Evolutionary conservation across 1,139 yeast species (phyloP), one percentile per base, ranked within the genome.

Genomic region (Eremothecium cymbalariae): DNA sequence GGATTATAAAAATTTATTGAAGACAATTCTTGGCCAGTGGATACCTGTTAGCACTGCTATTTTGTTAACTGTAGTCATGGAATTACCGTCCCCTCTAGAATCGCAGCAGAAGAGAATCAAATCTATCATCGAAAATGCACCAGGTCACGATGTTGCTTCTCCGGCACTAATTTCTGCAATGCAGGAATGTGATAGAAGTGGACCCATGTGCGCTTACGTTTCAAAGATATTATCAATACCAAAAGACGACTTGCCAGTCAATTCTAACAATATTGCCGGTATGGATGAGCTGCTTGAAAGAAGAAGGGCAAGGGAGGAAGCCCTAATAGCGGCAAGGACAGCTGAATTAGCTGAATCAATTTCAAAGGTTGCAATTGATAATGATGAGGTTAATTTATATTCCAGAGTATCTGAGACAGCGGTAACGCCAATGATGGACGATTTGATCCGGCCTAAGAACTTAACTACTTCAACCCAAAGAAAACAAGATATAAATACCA

Each of bases 201-300:
- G 81, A 0, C 76, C 79, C 4, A 69, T 79, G 0, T 66, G 84
- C 38, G 95, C 94, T 0, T 93, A 81, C 56, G 85, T 90, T 1
- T 85, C 97, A 1, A 93, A 93, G 50, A 81, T 90, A 63, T 60
- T 90, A 2, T 84, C 96, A 0, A 70, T 90, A 14, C 94, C 95
- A 1, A 77, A 75, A 36, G 73, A 68, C 17, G 96, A 88, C 39
- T 60, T 88, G 22, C 96, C 96, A 1, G 17, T 45, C 2, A 59
- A 28, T 48, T 14, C 37, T 6, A 38, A 32, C 18, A 39, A 33
- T 18, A 34, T 38, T 2, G 16, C 22, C 8, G 31, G 31, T 4
- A 12, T 34, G 1, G 83, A 76, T 37, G 86, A 82, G 47, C 62
- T 81, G 32, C 63, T 72, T 40, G 86, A 81, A 48, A 67, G 81